Conservation (phyloP, 2,329 filamentous ascomycete genomes). For the Epicoccum nigrum region DNA sequence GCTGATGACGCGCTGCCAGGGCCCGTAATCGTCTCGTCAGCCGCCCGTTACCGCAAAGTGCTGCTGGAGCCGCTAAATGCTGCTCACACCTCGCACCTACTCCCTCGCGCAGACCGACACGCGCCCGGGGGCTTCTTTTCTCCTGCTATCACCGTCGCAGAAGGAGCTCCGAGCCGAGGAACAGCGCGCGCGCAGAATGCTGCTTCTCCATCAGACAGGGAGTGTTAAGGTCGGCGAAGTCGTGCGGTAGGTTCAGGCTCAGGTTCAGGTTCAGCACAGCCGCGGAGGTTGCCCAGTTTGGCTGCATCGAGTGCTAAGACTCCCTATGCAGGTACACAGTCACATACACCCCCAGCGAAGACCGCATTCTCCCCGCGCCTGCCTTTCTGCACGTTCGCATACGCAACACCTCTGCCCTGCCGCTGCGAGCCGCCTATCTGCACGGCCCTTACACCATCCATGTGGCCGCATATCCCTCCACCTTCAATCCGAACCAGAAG, state of each 20-base stretch:
- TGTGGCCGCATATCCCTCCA: constrained; percentile 81
- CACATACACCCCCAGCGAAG: constrained; percentile 86
- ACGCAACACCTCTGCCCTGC: constrained; percentile 89
- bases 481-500: constrained; percentile 82
- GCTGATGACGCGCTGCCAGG: constrained; percentile 18
- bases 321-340: constrained; percentile 67
- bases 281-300: constrained; percentile 16
- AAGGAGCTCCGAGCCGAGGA: constrained; percentile 42
- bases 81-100: constrained; percentile 51
- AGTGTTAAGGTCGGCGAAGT: constrained; percentile 94
- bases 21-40: constrained; percentile 9
- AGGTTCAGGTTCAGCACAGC: too few species aligned
- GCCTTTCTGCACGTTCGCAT: constrained; percentile 81
- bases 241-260: constrained; percentile 68
- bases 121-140: constrained; percentile 41
- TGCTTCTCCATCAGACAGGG: constrained; percentile 88
- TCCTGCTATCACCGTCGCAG: constrained; percentile 41
- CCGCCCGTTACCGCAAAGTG: constrained; percentile 25
- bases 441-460: constrained; percentile 94
- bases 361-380: constrained; percentile 88
- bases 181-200: constrained; percentile 63
- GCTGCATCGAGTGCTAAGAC: constrained; percentile 18
- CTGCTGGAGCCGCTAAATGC: constrained; percentile 45
- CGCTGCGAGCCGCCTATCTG: constrained; percentile 91
- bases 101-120: constrained; percentile 42